Percentiles rank a stretch among this genome's conserved stretches.
These are phyloP conservation scores for Phaffomyces opuntiae DNA, from an alignment of 805 yeast genomes.

Conservation along the genomic window DNA sequence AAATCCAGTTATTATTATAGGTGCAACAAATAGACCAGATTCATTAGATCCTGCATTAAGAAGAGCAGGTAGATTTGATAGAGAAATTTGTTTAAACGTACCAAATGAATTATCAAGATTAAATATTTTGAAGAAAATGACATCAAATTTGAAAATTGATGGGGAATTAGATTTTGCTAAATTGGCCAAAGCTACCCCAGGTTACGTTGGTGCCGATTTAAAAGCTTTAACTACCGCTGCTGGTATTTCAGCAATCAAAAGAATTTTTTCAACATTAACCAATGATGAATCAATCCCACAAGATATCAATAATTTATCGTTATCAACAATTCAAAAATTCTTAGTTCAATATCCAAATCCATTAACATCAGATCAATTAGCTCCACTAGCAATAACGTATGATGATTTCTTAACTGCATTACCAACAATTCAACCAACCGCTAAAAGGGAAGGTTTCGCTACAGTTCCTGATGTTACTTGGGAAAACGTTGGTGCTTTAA, in stretches of 20 bases:
- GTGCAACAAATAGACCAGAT: constrained; percentile 97
- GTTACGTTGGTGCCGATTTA: constrained; percentile 96
- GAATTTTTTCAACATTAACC: constrained; percentile 62
- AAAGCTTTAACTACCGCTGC: constrained; percentile 93
- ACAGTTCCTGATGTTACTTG: constrained; percentile 97
- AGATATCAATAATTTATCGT: constrained; percentile 24
- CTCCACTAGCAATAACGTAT: constrained; percentile 65
- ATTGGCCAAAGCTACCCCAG: constrained; percentile 91
- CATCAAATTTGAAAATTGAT: constrained; percentile 54
- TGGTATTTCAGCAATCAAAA: constrained; percentile 86
- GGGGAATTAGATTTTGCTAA: constrained; percentile 63
- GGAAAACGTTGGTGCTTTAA: constrained; percentile 89
- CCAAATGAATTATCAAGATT: constrained; percentile 82
- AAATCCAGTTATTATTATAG: constrained; percentile 87
- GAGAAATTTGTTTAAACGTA: constrained; percentile 91
- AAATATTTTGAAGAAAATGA: constrained; percentile 70
- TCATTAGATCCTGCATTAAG: constrained; percentile 90
- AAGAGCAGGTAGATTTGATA: constrained; percentile 94
- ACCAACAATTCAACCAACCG: constrained; percentile 94
- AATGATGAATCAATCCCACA: constrained; percentile 26
- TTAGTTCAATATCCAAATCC: constrained; percentile 72
- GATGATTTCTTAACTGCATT: constrained; percentile 80
- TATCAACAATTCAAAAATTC: constrained; percentile 68
- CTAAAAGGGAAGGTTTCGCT: constrained; percentile 97
- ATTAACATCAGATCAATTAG: constrained; percentile 66